Conservation (phyloP, 495 filamentous ascomycete genomes). For the Annulohypoxylon maeteangense region DNA sequence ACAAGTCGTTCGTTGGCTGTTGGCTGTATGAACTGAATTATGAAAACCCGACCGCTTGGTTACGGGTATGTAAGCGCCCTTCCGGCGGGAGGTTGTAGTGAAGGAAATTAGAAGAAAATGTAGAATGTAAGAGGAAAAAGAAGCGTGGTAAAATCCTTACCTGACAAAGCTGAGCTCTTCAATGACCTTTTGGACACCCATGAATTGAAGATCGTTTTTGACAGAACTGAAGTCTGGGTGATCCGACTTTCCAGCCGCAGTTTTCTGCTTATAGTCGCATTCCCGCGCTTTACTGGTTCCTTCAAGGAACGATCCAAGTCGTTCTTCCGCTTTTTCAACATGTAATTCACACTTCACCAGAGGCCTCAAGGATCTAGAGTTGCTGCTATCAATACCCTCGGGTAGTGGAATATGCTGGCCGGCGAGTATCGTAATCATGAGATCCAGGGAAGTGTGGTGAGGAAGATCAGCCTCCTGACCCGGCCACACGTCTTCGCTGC, state of each 20-base stretch:
- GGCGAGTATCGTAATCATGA: conserved; percentile 57
- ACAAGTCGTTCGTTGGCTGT: conserved; percentile 30
- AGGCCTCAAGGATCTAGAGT: conserved; percentile 48
- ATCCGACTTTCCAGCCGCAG: conserved; percentile 48
- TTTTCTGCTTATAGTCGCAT: conserved; percentile 50
- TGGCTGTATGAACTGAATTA: conserved; percentile 14
- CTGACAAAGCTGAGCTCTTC: conserved; percentile 61
- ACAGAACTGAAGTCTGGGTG: conserved; percentile 54
- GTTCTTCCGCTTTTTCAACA: conserved; percentile 67
- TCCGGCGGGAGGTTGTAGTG: conserved; percentile 16
- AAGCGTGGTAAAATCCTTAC: conserved; percentile 48
- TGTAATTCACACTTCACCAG: conserved; percentile 82
- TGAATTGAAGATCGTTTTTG: conserved; percentile 51
- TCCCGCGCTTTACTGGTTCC: conserved; percentile 27
- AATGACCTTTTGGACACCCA: conserved; percentile 51
- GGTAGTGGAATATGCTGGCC: conserved; percentile 57
- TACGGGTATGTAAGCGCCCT: conserved; percentile 26
- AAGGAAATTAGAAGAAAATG: conserved; percentile 11
- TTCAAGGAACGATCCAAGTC: conserved; percentile 23
- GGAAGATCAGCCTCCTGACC: conserved; percentile 20
- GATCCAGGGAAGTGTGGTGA: conserved; percentile 47
- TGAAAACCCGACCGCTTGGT: conserved; percentile 29
- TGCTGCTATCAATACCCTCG: conserved; percentile 44
- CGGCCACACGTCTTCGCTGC: conserved; percentile 31
- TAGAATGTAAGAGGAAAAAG: background rate